These are phyloP conservation scores for Adansonia grandidieri DNA, from an alignment of 441 rosid species.

Conservation along the genomic window DNA sequence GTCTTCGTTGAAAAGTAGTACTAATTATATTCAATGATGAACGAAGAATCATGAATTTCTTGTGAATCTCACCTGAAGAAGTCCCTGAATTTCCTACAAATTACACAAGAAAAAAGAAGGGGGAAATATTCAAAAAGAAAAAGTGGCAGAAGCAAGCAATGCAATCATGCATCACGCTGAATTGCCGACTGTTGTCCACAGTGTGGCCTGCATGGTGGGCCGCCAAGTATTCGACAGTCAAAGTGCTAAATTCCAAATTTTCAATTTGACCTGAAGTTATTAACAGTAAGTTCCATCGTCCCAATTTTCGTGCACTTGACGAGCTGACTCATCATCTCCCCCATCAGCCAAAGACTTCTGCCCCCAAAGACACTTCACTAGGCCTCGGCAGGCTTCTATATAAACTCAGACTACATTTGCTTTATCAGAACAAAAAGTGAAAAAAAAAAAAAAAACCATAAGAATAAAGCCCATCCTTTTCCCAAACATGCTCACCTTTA, in stretches of 20 bases:
- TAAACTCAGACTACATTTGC: not conserved
- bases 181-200: not conserved
- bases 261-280: not conserved
- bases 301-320: conserved; percentile 13
- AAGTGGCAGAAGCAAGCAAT: not conserved
- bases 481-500: conserved; percentile 14
- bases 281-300: not conserved
- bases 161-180: not conserved
- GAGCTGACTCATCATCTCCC: not conserved
- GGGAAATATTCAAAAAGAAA: not conserved
- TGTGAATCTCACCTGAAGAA: not conserved
- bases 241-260: not conserved
- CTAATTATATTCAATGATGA: not conserved
- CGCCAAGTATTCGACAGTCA: not conserved
- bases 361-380: conserved; percentile 1
- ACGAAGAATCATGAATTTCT: not conserved
- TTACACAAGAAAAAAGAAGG: not conserved
- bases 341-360: not conserved
- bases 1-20: not conserved
- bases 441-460: not conserved
- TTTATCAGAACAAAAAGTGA: not conserved
- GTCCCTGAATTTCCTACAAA: not conserved
- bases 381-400: not conserved
- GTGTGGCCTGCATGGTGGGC: not conserved
- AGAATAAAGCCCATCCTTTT: not conserved